A percentile compares a stretch with the other conserved stretches of the same genome.
These are phyloP conservation scores for Corynascus novoguineensis DNA, from an alignment of 495 filamentous ascomycete species.

Conservation along the genomic window DNA sequence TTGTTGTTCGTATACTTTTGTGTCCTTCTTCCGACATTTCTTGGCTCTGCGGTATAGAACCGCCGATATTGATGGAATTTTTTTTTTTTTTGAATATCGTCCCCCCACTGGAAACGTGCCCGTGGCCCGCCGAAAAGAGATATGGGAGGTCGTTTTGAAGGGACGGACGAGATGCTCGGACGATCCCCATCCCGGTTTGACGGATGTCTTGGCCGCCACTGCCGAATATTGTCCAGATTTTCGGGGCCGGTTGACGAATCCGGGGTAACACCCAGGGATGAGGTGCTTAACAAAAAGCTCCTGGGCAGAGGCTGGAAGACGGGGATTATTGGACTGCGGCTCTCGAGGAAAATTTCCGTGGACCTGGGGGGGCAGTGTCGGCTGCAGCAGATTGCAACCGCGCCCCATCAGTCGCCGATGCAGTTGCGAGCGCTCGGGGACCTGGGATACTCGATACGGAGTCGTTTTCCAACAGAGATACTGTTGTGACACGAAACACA, in stretches of 20 bases:
- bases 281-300: background rate
- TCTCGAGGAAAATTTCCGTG: background rate
- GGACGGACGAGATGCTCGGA: slow-evolving; percentile 1
- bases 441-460: slow-evolving; percentile 1
- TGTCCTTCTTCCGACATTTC: too few relatives aligned
- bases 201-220: slow-evolving; percentile 2
- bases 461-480: background rate
- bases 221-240: slow-evolving; percentile 5
- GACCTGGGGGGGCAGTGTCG: background rate
- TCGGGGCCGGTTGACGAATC: slow-evolving; percentile 1
- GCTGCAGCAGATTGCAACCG: background rate
- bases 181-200: slow-evolving; percentile 5
- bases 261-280: slow-evolving; percentile 5
- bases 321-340: background rate
- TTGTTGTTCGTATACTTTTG: too few relatives aligned
- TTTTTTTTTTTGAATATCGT: background rate
- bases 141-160: background rate
- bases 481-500: slow-evolving; percentile 3
- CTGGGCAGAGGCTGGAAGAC: background rate
- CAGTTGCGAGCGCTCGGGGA: slow-evolving; percentile 1
- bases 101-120: slow-evolving; percentile 4
- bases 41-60: background rate
- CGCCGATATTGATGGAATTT: background rate
- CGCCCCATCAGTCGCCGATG: slow-evolving; percentile 3
- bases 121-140: background rate